Evolutionary conservation across 2,329 filamentous ascomycete genomes (phyloP), one percentile per base, ranked within the genome.

Genomic region (Claviceps spartinae): DNA sequence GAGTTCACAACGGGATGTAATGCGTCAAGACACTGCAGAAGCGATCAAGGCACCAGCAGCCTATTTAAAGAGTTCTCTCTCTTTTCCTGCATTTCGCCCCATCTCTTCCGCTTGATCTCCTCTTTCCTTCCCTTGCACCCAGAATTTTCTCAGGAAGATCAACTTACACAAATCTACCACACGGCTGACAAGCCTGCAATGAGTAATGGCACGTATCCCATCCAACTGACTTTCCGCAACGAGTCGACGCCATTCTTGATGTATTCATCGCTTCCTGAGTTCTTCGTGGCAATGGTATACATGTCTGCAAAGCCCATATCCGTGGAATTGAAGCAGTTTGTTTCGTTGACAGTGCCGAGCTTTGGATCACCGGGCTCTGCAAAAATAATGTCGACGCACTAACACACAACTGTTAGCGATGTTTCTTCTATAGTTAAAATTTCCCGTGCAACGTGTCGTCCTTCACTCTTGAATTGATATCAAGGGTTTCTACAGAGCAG

Each of bases 331-430:
- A 85, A 89, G 75, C 91, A 97, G 70, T 95, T 96, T 14, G 80
- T 76, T 54, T 76, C 72, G 64, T 86, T 95, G 58, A 96, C 86
- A 58, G 84, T 73, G 52, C 72, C 73, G 48, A 95, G 81, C 46
- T 69, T 71, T 41, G 68, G 56, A 63, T 95, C 85, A 61, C 81
- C 72, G 24, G 86, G 86, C 1, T 89, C 86, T 47, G 84, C 87
- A 60, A 97, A 94, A 47, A 85, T 91, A 61, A 97, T 94, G 64
- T 97, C 91, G 59, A 94, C 90, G 65, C 93, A 97, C 88, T 95
- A 38, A 42, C 36, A 24, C n/a, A 22, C 9, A 43, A 20, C 37
- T 18, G 41, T 44, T 26, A 36, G 38, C 11, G 3, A 22, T 22
- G 8, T 22, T 6, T 8, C 24, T 44, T 13, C 16, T 9, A n/a